Conservation (phyloP, 2,329 filamentous ascomycete genomes). For the Aspergillus cejpii region DNA sequence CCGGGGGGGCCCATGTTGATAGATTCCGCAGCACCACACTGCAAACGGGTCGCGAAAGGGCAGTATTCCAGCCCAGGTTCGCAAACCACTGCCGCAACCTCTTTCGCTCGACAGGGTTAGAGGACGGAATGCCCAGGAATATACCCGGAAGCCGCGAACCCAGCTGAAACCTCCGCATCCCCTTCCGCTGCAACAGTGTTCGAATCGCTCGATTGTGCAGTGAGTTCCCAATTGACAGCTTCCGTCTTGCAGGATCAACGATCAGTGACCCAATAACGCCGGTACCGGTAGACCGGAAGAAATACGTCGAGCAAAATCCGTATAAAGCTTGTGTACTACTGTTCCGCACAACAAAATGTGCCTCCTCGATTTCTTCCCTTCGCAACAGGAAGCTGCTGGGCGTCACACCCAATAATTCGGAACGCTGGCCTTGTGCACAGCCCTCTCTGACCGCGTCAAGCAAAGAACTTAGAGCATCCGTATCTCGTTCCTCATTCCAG, state of each 20-base stretch:
- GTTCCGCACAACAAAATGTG: slow-evolving; percentile 88
- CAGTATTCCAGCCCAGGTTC: slow-evolving; percentile 80
- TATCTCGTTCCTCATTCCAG: slow-evolving; percentile 74
- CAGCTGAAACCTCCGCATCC: slow-evolving; percentile 72
- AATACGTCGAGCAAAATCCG: slow-evolving; percentile 87
- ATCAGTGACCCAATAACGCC: slow-evolving; percentile 81
- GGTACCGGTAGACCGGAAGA: slow-evolving; percentile 59
- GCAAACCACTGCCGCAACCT: slow-evolving; percentile 72
- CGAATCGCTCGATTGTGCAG: slow-evolving; percentile 80
- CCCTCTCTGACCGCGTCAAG: slow-evolving; percentile 62
- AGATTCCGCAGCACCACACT: slow-evolving; percentile 70
- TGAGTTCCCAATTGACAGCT: slow-evolving; percentile 82
- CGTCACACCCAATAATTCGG: slow-evolving; percentile 60
- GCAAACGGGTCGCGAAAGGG: slow-evolving; percentile 55
- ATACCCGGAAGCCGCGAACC: slow-evolving; percentile 76
- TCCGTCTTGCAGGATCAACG: slow-evolving; percentile 78
- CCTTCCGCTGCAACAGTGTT: slow-evolving; percentile 62
- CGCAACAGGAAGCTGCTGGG: slow-evolving; percentile 70
- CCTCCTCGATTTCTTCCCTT: slow-evolving; percentile 64
- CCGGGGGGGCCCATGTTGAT: slow-evolving; percentile 65
- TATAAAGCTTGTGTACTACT: slow-evolving; percentile 87
- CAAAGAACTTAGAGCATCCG: slow-evolving; percentile 65
- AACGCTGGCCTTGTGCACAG: slow-evolving; percentile 56
- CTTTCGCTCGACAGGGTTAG: slow-evolving; percentile 54
- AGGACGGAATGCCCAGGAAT: slow-evolving; percentile 75